These are phyloP conservation scores for Abrus precatorius DNA, from an alignment of 306 rosid species.

Conservation along the genomic window DNA sequence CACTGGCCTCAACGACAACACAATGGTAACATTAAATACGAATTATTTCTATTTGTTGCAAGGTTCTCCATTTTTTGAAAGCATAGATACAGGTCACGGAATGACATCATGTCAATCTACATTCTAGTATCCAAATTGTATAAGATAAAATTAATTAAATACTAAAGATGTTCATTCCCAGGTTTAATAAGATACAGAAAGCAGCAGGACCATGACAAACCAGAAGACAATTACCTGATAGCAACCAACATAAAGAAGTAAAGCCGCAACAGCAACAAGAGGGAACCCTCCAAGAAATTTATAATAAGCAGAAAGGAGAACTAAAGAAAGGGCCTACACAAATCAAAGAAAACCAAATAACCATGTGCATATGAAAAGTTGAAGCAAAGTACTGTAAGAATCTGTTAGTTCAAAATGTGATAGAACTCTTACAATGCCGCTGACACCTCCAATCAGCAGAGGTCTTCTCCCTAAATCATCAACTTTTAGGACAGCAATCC, in stretches of 20 bases:
- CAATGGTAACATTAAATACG: constrained; percentile 21
- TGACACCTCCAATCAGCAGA: constrained; percentile 85
- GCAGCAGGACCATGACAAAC: constrained; percentile 29
- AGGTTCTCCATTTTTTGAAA: constrained; percentile 27
- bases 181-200: constrained; percentile 27
- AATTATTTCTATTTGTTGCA: neutral
- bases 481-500: constrained; percentile 88
- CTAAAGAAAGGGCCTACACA: constrained; percentile 73
- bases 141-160: neutral
- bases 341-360: constrained; percentile 48
- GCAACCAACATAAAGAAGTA: constrained; percentile 96
- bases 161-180: constrained; percentile 19
- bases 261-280: constrained; percentile 83
- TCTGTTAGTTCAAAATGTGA: constrained; percentile 37
- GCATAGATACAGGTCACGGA: neutral
- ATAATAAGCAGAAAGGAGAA: constrained; percentile 88
- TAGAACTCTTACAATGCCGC: constrained; percentile 82
- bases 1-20: constrained; percentile 42
- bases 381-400: constrained; percentile 28
- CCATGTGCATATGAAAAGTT: constrained; percentile 42
- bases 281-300: constrained; percentile 91
- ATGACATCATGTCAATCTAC: constrained; percentile 30
- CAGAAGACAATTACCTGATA: constrained; percentile 75
- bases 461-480: constrained; percentile 97
- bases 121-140: neutral